Base-by-base conservation (phyloP, 1,284 basidiomycete genomes). In the Cutaneotrichosporon mucoides region DNA sequence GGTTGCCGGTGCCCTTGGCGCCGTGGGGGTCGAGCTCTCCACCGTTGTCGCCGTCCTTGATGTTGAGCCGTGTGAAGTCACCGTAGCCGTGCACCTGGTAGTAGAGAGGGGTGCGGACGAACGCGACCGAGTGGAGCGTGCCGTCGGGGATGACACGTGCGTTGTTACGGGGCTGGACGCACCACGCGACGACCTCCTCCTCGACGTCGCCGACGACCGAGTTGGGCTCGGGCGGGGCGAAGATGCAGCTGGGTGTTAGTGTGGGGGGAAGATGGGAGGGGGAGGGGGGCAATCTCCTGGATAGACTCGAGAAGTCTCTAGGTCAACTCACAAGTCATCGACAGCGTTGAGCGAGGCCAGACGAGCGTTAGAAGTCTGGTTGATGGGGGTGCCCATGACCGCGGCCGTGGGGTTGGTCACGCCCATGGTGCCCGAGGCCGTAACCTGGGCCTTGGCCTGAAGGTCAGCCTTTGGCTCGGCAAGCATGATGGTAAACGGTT, bases 151-250 rank as follows among this genome's bases (percentile, higher is more conserved):
- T 82, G 53, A 81, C 69, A 53, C 81, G 76, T 44, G 82, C 75
- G 61, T 81, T 76, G 73, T 82, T 81, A 41, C 81, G 79, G 80
- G 72, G 71, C 67, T 82, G 79, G 56, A 82, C 81, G 76, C 83
- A 84, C 78, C 79, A 84, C 13, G 82, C 80, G 46, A 84, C 83
- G 59, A 79, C 79, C 59, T 76, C 70, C 47, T 70, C 75, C 73
- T 85, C 84, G 33, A 80, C 79, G 59, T 84, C 75, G 48, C 82
- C 83, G 58, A 85, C 80, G 9, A 76, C 67, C 13, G 64, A 65
- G 63, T 69, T 66, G 15, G 73, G 62, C 35, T 68, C 69, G 79
- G 73, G 79, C 70, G 60, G 85, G 67, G 58, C 85, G 82, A 68
- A 86, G 42, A 80, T 59, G 65, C 77, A 79, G 73, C 74, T 76